phyloP scores from a whole-genome alignment of 2,329 filamentous ascomycete species.

The Bipolaris bicolor region DNA sequence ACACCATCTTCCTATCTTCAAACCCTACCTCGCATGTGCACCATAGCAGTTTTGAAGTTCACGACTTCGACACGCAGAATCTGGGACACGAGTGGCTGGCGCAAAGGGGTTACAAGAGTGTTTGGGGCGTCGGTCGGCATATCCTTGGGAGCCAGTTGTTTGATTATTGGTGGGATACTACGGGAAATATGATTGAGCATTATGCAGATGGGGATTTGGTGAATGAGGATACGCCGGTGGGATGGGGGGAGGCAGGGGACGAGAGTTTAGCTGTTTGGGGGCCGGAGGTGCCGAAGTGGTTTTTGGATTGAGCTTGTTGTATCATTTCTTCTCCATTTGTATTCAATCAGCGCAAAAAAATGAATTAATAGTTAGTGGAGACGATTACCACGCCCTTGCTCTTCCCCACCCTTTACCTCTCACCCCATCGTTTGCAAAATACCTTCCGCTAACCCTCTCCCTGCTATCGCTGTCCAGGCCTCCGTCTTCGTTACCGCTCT shows the following conservation, averaged over 20 bases:
- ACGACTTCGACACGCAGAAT: conserved; percentile 72
- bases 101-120: conserved; percentile 66
- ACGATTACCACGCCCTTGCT: conserved; percentile 16
- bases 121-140: conserved; percentile 75
- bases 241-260: conserved; percentile 49
- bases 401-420: conserved; percentile 18
- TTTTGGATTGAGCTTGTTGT: conserved; percentile 33
- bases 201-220: conserved; percentile 74
- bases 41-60: conserved; percentile 72
- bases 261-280: conserved; percentile 53
- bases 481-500: conserved; percentile 14
- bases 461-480: background rate
- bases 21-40: conserved; percentile 61
- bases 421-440: conserved; percentile 24
- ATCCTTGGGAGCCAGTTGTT: conserved; percentile 74
- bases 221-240: conserved; percentile 61
- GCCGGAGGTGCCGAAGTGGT: conserved; percentile 49
- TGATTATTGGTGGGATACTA: conserved; percentile 73
- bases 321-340: too few species aligned
- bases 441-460: conserved; percentile 19
- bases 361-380: background rate
- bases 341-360: background rate
- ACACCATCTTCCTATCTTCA: conserved; percentile 59
- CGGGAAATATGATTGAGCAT: conserved; percentile 69
- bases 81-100: conserved; percentile 73